A percentile compares a stretch with the other conserved stretches of the same genome.
phyloP scores from a whole-genome alignment of 805 yeast species.

The Priceomyces medius region DNA sequence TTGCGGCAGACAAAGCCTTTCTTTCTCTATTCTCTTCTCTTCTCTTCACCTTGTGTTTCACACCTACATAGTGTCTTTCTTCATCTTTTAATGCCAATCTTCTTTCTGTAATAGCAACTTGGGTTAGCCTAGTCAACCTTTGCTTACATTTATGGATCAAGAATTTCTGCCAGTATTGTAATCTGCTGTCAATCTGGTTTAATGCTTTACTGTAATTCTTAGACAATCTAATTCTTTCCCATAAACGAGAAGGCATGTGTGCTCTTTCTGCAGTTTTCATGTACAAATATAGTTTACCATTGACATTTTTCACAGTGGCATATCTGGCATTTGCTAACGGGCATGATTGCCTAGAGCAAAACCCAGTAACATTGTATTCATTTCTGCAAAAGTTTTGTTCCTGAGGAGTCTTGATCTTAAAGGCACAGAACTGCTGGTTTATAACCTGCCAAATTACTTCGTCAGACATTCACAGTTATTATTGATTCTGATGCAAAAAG shows the following conservation, averaged over 20 bases:
- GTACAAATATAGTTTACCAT: conserved; percentile 78
- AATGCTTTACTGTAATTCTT: conserved; percentile 88
- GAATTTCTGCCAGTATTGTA: conserved; percentile 91
- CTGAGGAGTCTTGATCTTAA: conserved; percentile 83
- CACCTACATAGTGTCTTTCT: conserved; percentile 90
- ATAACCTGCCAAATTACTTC: conserved; percentile 97
- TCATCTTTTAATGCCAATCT: conserved; percentile 86
- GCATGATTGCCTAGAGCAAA: conserved; percentile 90
- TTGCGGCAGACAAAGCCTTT: conserved; percentile 95
- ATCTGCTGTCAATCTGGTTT: conserved; percentile 81
- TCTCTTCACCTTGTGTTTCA: conserved; percentile 90
- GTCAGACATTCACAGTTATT: conserved; percentile 46
- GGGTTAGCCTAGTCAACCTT: conserved; percentile 89
- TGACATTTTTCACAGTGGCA: conserved; percentile 80
- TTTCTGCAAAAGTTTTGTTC: conserved; percentile 92
- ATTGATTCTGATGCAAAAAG: neutral
- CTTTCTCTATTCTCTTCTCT: conserved; percentile 94
- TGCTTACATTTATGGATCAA: conserved; percentile 93
- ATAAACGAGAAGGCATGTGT: conserved; percentile 86
- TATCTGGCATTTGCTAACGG: conserved; percentile 93
- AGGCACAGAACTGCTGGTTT: conserved; percentile 93
- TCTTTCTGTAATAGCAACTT: conserved; percentile 93
- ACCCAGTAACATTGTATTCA: conserved; percentile 93
- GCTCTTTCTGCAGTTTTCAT: conserved; percentile 98
- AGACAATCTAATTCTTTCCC: conserved; percentile 92